Base-by-base conservation (phyloP, 805 yeast genomes). In the Torulaspora franciscae region DNA sequence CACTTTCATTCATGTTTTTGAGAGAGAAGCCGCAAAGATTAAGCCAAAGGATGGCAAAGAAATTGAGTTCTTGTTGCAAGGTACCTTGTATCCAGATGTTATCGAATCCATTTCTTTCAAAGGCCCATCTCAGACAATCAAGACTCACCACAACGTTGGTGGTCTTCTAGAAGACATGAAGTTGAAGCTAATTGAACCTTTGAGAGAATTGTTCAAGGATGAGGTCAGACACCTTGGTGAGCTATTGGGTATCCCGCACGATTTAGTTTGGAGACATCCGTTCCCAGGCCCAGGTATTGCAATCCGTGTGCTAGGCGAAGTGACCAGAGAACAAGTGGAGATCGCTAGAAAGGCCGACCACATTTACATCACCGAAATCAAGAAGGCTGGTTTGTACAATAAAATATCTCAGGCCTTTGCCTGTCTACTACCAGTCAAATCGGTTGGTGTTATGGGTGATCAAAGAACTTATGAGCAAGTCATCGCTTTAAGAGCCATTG, bases 241-340 rank as follows among this genome's bases (percentile, higher is more conserved):
- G 74, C 72, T 93, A 43, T 73, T 93, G 73, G 96, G 96, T 40
- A 91, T 93, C 59, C 95, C 97, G 28, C 93, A 87, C 64, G 98
- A 93, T 59, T 78, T 93, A 58, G 98, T 93, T 56, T 91, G 98
- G 98, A 87, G 99, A 77, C 99, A 93, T 68, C 99, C 99, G 46
- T 93, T 93, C 95, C 99, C 99, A 61, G 99, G 99, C 67, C 99
- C 99, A 67, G 99, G 99, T 75, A 85, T 93, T 65, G 99, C 97
- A 58, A 93, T 93, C 68, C 84, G 99, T 72, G 95, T 93, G 45
- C 75, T 93, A 39, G 99, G 99, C 58, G 98, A 91, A 73, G 98
- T 93, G 52, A 86, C 96, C 48, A 85, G 80, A 56, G 81, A 75
- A 55, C 99, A 93, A 74, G 93, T 93, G 46, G 91, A 81, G 64